Evolutionary conservation across 306 rosid species (phyloP).

Genomic region (Vachellia pachyceras): DNA sequence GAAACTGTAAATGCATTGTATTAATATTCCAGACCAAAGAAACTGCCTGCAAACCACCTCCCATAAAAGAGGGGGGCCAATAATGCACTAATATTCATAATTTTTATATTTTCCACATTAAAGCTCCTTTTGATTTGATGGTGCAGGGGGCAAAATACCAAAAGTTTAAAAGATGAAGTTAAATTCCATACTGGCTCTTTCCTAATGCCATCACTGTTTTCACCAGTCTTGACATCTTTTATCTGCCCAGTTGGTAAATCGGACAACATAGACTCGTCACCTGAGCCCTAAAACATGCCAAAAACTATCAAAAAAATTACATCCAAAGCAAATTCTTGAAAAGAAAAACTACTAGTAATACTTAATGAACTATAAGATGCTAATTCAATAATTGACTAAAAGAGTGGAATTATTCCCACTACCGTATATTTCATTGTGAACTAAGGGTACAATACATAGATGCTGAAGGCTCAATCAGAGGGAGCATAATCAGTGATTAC

Average conservation of each 20-base stretch:
- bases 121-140: background rate
- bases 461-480: no score
- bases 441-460: no score
- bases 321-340: background rate
- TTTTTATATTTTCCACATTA: background rate
- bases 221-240: conserved; percentile 61
- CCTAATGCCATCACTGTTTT: conserved; percentile 43
- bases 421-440: no score
- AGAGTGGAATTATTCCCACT: no score
- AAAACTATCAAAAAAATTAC: background rate
- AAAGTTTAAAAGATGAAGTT: conserved; percentile 27
- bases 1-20: conserved; percentile 28
- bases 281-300: conserved; percentile 56
- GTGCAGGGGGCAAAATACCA: background rate
- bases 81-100: background rate
- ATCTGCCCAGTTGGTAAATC: conserved; percentile 82
- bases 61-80: background rate
- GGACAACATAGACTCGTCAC: conserved; percentile 55
- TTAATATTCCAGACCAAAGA: background rate
- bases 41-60: background rate
- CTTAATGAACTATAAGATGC: conserved; percentile 29
- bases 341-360: conserved; percentile 7
- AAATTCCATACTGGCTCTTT: conserved; percentile 51
- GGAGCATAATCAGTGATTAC: no score
- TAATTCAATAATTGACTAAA: background rate